Percentiles rank a stretch among this genome's conserved stretches.
phyloP scores from a whole-genome alignment of 192 early-diverging fungal species.

The Umbelopsis vinacea region DNA sequence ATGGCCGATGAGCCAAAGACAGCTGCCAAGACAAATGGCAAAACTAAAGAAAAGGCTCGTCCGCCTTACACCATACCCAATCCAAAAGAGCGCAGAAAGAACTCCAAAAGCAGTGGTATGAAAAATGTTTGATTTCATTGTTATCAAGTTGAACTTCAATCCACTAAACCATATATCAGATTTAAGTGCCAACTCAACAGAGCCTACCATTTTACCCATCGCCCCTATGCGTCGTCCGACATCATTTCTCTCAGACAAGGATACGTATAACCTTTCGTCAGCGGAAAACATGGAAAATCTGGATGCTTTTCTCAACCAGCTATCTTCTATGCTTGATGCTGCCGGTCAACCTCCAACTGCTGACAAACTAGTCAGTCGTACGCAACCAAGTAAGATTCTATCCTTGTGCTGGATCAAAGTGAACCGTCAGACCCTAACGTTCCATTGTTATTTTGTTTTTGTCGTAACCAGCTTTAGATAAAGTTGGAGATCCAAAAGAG shows the following conservation, averaged over 20 bases:
- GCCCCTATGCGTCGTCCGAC: too few species aligned
- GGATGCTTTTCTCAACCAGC: constrained; percentile 3
- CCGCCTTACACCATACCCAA: too few species aligned
- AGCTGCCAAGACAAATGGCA: background rate
- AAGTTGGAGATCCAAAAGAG: background rate
- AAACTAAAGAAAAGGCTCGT: too few species aligned
- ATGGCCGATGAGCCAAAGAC: background rate
- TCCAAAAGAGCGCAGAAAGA: too few species aligned
- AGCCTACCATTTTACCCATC: too few species aligned
- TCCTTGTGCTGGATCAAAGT: background rate
- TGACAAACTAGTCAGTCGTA: background rate
- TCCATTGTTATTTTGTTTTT: background rate
- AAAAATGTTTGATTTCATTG: too few species aligned
- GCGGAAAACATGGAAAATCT: background rate
- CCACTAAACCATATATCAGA: too few species aligned
- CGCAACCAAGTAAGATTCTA: background rate
- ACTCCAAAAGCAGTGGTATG: too few species aligned
- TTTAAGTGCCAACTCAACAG: too few species aligned
- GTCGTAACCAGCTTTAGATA: background rate
- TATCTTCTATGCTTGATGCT: background rate
- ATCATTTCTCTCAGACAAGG: background rate
- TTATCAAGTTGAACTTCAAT: too few species aligned
- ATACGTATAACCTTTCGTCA: background rate
- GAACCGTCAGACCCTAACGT: background rate
- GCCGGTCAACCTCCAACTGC: background rate